Base-by-base conservation (phyloP, 306 rosid species). In the Dicorynia guianensis region DNA sequence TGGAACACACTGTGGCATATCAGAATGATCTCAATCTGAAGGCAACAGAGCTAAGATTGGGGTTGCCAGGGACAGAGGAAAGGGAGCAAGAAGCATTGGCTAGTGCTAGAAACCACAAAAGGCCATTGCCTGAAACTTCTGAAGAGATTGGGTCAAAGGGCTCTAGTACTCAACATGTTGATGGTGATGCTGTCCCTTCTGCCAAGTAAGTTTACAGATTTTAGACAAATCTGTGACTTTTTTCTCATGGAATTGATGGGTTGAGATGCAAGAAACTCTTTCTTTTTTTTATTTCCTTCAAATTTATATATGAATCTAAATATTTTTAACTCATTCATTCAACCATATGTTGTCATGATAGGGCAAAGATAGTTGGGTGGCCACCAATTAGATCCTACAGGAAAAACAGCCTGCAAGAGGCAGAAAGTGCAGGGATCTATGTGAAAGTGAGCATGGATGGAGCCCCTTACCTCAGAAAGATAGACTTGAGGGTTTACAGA, bases 391-490 rank as follows among this genome's bases (percentile, higher is more conserved):
- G 95, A 82, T 85, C 96, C 9, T 89, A 81, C 33, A 77, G 98
- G 77, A 94, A 88, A 40, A 93, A 91, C 80, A 85, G 79, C 76
- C 74, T 89, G 69, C 87, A 89, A 50, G 93, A 86, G 83, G 77
- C 73, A 18, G 98, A 89, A 43, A 83, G 42, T 57, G 20, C 64
- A 25, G 97, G 94, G 52, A 85, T 82, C 62, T 91, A 85, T 80
- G 88, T 93, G 60, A 93, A 93, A 85, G 98, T 93, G 14, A 93
- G 98, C 83, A 81, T 93, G 96, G 98, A 93, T 81, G 98, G 98
- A 79, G 98, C 98, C 9, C 98, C 96, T 76, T 93, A 93, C 73
- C 97, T 93, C 3, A 93, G 98, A 71, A 93, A 91, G 83, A 93
- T 93, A 35, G 98, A 93, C 68, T 77, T 93, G 50, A 86, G 52